Evolutionary conservation across 768 basidiomycete species (phyloP), one percentile per base, ranked within the genome.

Genomic region (Nidularia pulvinata): DNA sequence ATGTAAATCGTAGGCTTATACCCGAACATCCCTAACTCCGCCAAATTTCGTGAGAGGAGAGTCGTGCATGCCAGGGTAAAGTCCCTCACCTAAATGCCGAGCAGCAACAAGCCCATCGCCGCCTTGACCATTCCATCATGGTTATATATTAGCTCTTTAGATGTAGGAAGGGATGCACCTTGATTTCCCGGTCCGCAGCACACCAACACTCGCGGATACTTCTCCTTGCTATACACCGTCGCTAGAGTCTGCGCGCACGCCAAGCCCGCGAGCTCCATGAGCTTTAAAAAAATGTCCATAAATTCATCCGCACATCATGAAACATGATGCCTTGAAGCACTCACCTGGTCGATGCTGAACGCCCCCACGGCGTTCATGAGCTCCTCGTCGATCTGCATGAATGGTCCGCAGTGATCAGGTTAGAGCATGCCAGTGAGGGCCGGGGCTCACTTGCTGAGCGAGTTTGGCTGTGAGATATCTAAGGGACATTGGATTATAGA

Each of bases 151-250:
- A 33, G 25, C 33, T 34, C 48, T 3, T 33, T 22, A 13, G 2
- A n/a, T 22, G 3, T 9, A 32, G 45, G 16, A 1, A 1, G 5
- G 43, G 25, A 47, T 51, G 16, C 54, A 70, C 84, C 93, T 76
- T 98, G 96, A 63, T 98, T 98, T 42, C 97, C 97, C 6, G 97
- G 95, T 14, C 97, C 97, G 65, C 95, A 98, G 62, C 92, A 94
- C 9, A 98, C 91, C n/a, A 98, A 75, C 5, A 98, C 93, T 9
- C 85, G 82, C 36, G 79, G 80, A 66, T 91, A 85, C 45, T 76
- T 80, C 3, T 85, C 82, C 33, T 79, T 83, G 39, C 74, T 75
- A 66, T 93, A 98, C 0, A 86, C 84, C n/a, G 77, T 86, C 5
- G 89, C 86, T 2, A 98, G 73, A 0, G 91, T 82, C 66, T 95